Base-by-base conservation (phyloP, 164 flowering plant genomes). In the Stephania yunnanensis region DNA sequence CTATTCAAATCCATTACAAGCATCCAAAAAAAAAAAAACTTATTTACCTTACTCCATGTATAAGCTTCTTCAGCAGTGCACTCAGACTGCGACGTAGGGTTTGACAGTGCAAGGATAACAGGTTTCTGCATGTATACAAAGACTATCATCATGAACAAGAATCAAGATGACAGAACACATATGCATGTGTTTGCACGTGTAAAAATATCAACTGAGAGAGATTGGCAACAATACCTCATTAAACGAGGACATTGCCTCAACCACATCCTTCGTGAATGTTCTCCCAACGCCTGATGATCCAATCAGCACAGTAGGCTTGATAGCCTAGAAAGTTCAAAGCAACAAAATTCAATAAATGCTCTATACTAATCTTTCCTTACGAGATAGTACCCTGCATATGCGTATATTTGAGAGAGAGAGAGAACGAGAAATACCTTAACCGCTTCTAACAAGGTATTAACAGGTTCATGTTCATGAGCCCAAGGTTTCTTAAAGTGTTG, bases 51-150 rank as follows among this genome's bases (percentile, higher is more conserved):
- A 74, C 84, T 89, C 98, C 98, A 95, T 6, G 85, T 83, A 78
- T 93, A 95, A 78, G 98, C 99, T 83, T 95, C 91, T 80, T 93
- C 95, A 22, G 98, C 98, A 19, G 97, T 93, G 80, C 99, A 95
- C 81, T 93, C 98, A 25, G 99, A 88, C 74, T 95, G 98, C 11
- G 97, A 86, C 42, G 98, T 94, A 48, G 97, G 98, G 73, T 94
- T 94, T 65, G 98, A 94, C 48, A 94, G 90, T 69, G 98, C 97
- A 88, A 94, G 63, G 77, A 94, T 90, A 64, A 94, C 75, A 72
- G 98, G 98, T 91, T 80, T 91, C 98, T 94, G 91, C 83, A 83
- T 17, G 36, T 46, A 74, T 64, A 36, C 42, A 36, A 36, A 36
- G 42, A 36, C 2, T 36, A 25, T 63, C 45, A 69, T 70, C 15